A percentile compares a stretch with the other conserved stretches of the same genome.
Evolutionary conservation across 768 basidiomycete genomes (phyloP).

Genomic region (Gelatoporia subvermispora): DNA sequence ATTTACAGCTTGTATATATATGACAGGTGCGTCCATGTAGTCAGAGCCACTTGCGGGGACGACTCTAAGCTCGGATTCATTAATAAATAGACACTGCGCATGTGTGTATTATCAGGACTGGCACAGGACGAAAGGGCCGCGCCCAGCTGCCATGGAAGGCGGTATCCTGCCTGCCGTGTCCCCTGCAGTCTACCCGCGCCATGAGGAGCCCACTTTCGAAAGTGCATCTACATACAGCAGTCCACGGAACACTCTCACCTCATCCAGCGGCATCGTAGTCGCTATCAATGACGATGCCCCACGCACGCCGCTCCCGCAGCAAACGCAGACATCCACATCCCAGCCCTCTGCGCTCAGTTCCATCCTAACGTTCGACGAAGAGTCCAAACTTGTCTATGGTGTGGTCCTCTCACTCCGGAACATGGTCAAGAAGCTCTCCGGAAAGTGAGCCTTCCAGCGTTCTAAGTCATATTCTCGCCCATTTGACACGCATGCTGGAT

Average conservation of each 20-base stretch:
- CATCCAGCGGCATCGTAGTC: slow-evolving; percentile 63
- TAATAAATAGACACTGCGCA: slow-evolving; percentile 79
- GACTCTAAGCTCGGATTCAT: neutral
- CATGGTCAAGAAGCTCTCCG: slow-evolving; percentile 93
- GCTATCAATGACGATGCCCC: slow-evolving; percentile 47
- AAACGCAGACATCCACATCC: slow-evolving; percentile 32
- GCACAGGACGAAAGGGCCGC: slow-evolving; percentile 75
- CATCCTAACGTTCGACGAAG: slow-evolving; percentile 90
- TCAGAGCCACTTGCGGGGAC: neutral
- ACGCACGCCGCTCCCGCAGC: slow-evolving; percentile 18
- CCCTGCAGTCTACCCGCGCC: slow-evolving; percentile 47
- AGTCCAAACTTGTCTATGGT: slow-evolving; percentile 95
- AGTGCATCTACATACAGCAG: slow-evolving; percentile 38
- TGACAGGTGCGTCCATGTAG: slow-evolving; percentile 56
- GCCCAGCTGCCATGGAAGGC: slow-evolving; percentile 65
- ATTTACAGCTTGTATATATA: slow-evolving; percentile 92
- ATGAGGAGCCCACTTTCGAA: slow-evolving; percentile 25
- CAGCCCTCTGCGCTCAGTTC: slow-evolving; percentile 34
- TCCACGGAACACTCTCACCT: slow-evolving; percentile 63
- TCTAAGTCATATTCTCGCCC: neutral
- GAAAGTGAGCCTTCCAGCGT: slow-evolving; percentile 49
- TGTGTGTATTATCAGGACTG: slow-evolving; percentile 97
- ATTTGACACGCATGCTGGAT: neutral
- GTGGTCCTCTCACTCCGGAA: slow-evolving; percentile 86
- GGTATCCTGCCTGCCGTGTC: slow-evolving; percentile 79